A percentile compares a stretch with the other conserved stretches of the same genome.
Conservation (phyloP, 176 grass and related monocot species). For the Carex kokanica region DNA sequence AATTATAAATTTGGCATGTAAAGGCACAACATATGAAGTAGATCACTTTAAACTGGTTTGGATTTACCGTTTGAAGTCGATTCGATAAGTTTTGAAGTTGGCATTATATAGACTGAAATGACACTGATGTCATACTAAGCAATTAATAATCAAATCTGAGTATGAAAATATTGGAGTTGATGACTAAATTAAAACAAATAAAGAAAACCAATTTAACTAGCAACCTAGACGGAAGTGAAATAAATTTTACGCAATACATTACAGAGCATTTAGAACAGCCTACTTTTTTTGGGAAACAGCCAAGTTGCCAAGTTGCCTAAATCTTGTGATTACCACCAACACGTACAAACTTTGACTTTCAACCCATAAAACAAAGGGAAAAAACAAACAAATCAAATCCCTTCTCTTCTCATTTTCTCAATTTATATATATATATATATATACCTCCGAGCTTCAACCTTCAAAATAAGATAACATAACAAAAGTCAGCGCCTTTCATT, state of each 20-base stretch:
- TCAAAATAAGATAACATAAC: conserved; percentile 29
- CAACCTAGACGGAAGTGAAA: too few species aligned
- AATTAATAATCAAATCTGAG: too few species aligned
- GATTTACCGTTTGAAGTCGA: too few species aligned
- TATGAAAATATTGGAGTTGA: too few species aligned
- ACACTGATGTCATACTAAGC: too few species aligned
- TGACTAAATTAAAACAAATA: too few species aligned
- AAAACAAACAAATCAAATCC: neutral
- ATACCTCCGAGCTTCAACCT: neutral
- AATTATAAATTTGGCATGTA: too few species aligned
- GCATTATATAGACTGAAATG: too few species aligned
- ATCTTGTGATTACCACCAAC: conserved; percentile 41
- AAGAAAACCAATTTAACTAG: too few species aligned
- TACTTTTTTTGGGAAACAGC: neutral
- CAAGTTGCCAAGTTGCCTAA: conserved; percentile 9
- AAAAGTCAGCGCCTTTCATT: conserved; percentile 38
- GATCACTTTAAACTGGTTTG: too few species aligned
- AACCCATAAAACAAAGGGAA: neutral
- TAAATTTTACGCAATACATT: neutral
- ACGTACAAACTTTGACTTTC: conserved; percentile 20
- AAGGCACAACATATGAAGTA: too few species aligned
- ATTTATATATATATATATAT: conserved; percentile 29
- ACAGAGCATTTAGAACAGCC: neutral
- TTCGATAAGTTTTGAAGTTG: too few species aligned
- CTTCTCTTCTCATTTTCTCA: neutral